Evolutionary conservation across 2,329 filamentous ascomycete species (phyloP).

Genomic region (Tolypocladium sp.): DNA sequence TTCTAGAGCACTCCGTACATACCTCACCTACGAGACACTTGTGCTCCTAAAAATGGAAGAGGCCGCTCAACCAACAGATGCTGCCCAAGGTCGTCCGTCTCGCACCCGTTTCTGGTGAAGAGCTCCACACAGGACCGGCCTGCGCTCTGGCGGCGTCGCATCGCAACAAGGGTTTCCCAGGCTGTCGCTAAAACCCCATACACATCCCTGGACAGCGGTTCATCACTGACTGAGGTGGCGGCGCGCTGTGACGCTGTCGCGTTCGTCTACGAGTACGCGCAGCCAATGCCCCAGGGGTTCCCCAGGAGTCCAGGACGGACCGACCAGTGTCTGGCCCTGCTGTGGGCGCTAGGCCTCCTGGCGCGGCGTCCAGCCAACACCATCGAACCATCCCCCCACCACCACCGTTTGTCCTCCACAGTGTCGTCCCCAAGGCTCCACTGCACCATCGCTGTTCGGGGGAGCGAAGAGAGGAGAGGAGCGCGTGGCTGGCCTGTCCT

Average conservation of each 20-base stretch:
- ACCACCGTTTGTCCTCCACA: neutral
- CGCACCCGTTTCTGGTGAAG: neutral
- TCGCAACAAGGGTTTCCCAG: neutral
- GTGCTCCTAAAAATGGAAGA: neutral
- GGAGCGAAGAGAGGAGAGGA: neutral
- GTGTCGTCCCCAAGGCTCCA: neutral
- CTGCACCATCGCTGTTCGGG: neutral
- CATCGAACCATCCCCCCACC: neutral
- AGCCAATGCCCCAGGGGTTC: neutral
- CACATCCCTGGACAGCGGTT: neutral
- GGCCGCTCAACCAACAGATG: neutral
- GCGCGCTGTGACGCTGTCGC: too few species aligned
- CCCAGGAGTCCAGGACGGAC: neutral
- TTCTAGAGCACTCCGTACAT: neutral
- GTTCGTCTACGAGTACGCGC: neutral
- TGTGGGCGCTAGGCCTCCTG: neutral
- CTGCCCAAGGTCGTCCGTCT: neutral
- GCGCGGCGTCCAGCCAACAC: neutral
- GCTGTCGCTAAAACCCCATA: neutral
- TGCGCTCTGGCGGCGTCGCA: neutral
- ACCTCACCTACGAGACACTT: neutral
- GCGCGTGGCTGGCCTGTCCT: neutral
- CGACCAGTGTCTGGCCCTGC: neutral
- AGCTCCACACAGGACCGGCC: too few species aligned
- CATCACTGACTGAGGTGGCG: neutral